phyloP scores from a whole-genome alignment of 78 protist species.

The Ministeria vibrans region DNA sequence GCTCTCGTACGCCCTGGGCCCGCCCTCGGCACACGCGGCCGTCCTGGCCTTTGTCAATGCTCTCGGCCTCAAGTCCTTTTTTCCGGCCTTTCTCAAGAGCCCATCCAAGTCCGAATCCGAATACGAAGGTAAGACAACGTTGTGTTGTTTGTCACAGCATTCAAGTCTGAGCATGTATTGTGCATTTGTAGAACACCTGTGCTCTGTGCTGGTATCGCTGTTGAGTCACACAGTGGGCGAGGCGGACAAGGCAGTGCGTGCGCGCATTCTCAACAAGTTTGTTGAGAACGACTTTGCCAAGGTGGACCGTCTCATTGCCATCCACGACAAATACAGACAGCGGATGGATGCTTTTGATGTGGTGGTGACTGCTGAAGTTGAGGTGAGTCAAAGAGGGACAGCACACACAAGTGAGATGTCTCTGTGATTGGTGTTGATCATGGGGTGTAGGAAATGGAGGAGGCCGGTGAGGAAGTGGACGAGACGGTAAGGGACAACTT shows the following conservation, averaged over 20 bases:
- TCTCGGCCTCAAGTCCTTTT: constrained; percentile 13
- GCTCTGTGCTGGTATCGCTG: constrained; percentile 7
- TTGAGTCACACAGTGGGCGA: too few relatives aligned
- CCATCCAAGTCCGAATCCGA: background rate
- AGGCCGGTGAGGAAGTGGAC: constrained; percentile 3
- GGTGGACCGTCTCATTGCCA: constrained; percentile 12
- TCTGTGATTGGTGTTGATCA: background rate
- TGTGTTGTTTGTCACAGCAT: background rate
- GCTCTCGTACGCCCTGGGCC: background rate
- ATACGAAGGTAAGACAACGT: background rate
- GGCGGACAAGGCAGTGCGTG: constrained; percentile 3
- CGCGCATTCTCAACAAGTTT: constrained; percentile 24
- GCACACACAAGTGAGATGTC: background rate
- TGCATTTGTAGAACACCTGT: constrained; percentile 11
- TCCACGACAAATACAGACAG: constrained; percentile 7
- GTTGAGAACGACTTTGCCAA: constrained; percentile 22
- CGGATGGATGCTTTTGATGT: background rate
- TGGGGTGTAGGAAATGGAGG: background rate
- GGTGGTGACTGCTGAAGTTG: background rate
- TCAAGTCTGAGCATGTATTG: too few relatives aligned
- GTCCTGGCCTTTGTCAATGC: background rate
- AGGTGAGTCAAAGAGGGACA: background rate
- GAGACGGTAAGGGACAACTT: background rate
- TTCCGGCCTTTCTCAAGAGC: constrained; percentile 11
- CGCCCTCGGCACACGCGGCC: background rate